phyloP scores from a whole-genome alignment of 805 yeast species.

The Spathaspora gorwiae region DNA sequence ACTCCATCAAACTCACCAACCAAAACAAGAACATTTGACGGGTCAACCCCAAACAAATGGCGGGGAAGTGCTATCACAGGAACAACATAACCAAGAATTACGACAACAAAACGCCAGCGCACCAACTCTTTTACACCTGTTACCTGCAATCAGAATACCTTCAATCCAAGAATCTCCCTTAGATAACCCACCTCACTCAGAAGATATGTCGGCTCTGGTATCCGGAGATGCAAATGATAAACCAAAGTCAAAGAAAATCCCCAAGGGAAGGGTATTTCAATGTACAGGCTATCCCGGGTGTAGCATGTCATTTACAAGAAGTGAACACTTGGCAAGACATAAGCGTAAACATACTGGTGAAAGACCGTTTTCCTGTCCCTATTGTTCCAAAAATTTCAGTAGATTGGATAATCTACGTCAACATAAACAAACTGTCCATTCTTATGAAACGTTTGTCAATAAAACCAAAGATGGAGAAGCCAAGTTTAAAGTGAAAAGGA shows the following conservation, averaged over 20 bases:
- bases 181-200: not conserved
- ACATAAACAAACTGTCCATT: slow-evolving; percentile 73
- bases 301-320: slow-evolving; percentile 81
- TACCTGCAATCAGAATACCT: slow-evolving; percentile 3
- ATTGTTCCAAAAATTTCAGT: slow-evolving; percentile 73
- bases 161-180: not conserved
- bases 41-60: not conserved
- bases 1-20: not conserved
- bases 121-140: not conserved
- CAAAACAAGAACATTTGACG: slow-evolving; percentile 1
- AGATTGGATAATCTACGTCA: slow-evolving; percentile 86
- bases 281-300: slow-evolving; percentile 87
- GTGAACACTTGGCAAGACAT: slow-evolving; percentile 90
- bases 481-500: not conserved
- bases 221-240: slow-evolving; percentile 1
- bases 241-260: slow-evolving; percentile 24
- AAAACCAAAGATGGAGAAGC: slow-evolving; percentile 9
- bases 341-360: slow-evolving; percentile 93
- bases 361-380: slow-evolving; percentile 83
- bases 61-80: not conserved
- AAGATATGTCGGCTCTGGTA: not conserved
- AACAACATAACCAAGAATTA: not conserved
- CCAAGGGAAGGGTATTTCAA: slow-evolving; percentile 67
- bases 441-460: slow-evolving; percentile 30
- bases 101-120: not conserved